Percentiles rank a stretch among this genome's conserved stretches.
Conservation (phyloP, 1,284 basidiomycete genomes). For the Neolentinus lepideus region DNA sequence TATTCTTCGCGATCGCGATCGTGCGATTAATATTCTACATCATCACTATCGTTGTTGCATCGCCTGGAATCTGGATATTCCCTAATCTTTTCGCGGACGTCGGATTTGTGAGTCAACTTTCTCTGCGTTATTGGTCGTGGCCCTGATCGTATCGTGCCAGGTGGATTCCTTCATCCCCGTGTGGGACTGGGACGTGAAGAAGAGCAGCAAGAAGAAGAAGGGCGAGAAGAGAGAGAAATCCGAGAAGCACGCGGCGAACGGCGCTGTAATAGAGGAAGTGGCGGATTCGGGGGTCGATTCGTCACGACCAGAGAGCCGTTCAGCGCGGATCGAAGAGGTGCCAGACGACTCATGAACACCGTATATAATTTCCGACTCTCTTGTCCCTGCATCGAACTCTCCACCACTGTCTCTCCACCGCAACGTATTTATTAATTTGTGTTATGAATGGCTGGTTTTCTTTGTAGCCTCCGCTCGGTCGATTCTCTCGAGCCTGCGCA, state of each 20-base stretch:
- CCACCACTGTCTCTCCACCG: background rate
- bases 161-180: constrained; percentile 96
- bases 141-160: constrained; percentile 32
- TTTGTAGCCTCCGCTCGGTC: constrained; percentile 7
- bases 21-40: constrained; percentile 92
- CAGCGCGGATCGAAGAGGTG: constrained; percentile 36
- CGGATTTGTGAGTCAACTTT: constrained; percentile 89
- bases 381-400: background rate
- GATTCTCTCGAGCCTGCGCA: constrained; percentile 28
- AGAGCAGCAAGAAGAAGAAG: constrained; percentile 68
- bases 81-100: constrained; percentile 98
- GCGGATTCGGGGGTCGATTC: constrained; percentile 35
- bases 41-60: constrained; percentile 80
- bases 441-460: background rate
- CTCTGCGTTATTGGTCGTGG: background rate
- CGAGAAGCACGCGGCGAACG: constrained; percentile 27
- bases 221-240: constrained; percentile 22
- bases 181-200: constrained; percentile 97
- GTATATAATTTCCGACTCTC: background rate
- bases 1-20: constrained; percentile 91
- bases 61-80: constrained; percentile 98
- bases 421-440: background rate
- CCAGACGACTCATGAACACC: constrained; percentile 20
- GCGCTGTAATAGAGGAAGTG: constrained; percentile 48
- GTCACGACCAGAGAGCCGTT: constrained; percentile 54